Base-by-base conservation (phyloP, 257 asterid genomes). In the Rhazya stricta region DNA sequence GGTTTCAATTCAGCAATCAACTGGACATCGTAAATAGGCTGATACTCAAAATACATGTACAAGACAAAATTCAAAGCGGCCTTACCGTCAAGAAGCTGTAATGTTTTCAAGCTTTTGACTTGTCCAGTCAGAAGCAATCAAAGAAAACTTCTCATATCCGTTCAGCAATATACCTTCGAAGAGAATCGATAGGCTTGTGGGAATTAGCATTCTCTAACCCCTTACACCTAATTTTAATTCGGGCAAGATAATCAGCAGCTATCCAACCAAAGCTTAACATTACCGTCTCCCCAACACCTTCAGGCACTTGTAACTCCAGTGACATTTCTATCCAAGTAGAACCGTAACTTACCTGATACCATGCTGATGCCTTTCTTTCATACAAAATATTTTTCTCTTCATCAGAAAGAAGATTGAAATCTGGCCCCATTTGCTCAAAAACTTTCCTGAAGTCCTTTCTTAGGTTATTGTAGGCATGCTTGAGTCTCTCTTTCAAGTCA, bases 211-310 rank as follows among this genome's bases (percentile, higher is more conserved):
- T 86, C 39, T 65, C 78, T 53, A 58, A 67, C 84, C 73, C 86
- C 79, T 90, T 77, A 32, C 43, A 32, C 83, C 84, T 86, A 32
- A 92, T 84, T 76, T 95, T 92, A 62, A 91, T 91, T 79, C 92
- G 86, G 46, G 96, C 93, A 54, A 92, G 87, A 73, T 91, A 91
- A 84, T 95, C 97, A 66, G 91, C 91, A n/a, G 98, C 96, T 72
- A 92, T 92, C 99, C 99, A 92, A 15, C 96, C 85, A 79, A 95
- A 95, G 81, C 99, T 95, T 37, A 95, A 69, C 96, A 88, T 85
- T 23, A 90, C 93, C 0, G 84, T 43, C 56, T 76, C 79, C 58
- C 83, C 86, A 60, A 43, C 74, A 37, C 81, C 91, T n/a, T 84
- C 89, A 1, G 85, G 72, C 56, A 42, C 29, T 1, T 70, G 87